Base-by-base conservation (phyloP, 441 rosid species). In the Euphorbia schlechtendalii region DNA sequence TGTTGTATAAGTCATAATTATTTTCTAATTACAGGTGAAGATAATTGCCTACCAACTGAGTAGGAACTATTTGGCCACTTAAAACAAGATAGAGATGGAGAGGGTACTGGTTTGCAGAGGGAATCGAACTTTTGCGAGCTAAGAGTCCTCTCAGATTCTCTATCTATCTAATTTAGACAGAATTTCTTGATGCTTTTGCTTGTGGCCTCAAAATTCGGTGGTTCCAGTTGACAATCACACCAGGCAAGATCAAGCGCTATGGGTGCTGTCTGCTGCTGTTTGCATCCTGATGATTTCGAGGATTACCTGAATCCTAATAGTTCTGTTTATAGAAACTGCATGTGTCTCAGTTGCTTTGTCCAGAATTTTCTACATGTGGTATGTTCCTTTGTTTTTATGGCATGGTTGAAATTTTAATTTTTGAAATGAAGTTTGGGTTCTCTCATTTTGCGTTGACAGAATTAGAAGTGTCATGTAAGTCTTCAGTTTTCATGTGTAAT, bases 191-290 rank as follows among this genome's bases (percentile, higher is more conserved):
- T 61, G 74, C 70, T 51, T 49, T 21, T 67, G 49, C 71, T 14
- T 48, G 65, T 61, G 49, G 8, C 24, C 43, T 40, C 52, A 34
- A 59, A 56, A 65, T 53, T 67, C 70, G 65, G 58, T 63, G 49
- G 69, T 73, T 72, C 69, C 65, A 45, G 69, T 63, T 63, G 74
- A 70, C 65, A 65, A 34, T 69, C 43, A 30, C 52, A 58, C 32
- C 66, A 45, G 68, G 71, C 73, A 64, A 59, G 76, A 69, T 64
- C 63, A 61, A 46, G 78, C 68, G 64, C 59, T 21, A 90, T 94
- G 99, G 99, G 96, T 54, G 69, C 96, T 65, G 84, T 86, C 69
- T 94, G 99, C 70, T 87, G 96, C 83, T 90, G 99, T 71, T 72
- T 90, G 65, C 93, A 61, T 65, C 73, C 66, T 34, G 91, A 81